Base-by-base conservation (phyloP, 352 stramenopile genomes). In the Pythium chondricola region DNA sequence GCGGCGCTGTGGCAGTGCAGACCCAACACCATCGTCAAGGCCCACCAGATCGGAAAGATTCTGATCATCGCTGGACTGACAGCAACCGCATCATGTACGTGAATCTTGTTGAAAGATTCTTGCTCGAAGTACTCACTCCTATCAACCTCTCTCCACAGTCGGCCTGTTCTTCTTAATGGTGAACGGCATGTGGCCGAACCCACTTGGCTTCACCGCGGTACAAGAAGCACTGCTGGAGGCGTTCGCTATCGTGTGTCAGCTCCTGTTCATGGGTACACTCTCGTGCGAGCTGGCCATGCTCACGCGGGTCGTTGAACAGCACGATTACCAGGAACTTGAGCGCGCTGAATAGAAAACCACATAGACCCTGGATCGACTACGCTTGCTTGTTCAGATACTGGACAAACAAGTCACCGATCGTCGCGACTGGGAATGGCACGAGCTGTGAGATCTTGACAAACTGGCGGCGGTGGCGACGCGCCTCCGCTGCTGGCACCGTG, bases 221-320 rank as follows among this genome's bases (percentile, higher is more conserved):
- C 76, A 92, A 48, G 83, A 94, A 32, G 83, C 83, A 3, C 83
- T 91, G 52, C 84, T 90, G 33, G 83, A 94, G 48, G 76, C 82
- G 3, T 69, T 88, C 39, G 80, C 83, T 2, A 92, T 94, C 56
- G 64, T 92, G 14, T 94, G 78, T 33, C 83, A 94, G 48, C 65
- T 94, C n/a, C 56, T 94, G 17, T 94, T 86, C 66, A 90, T 94
- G 74, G 83, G 83, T 11, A 94, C 83, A 41, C 51, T 89, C 1
- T 87, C 76, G 4, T 85, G 78, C 40, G 83, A 94, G 49, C 53
- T 90, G 18, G 62, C 76, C 11, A 58, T 66, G 43, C 71, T 92
- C 41, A 64, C 66, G 25, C 59, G 59, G 7, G 63, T 85, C 31
- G 71, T 89, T 32, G 75, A 92, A 38, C 58, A 69, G 24, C 74